Base-by-base conservation (phyloP, 345 rosid genomes). In the Angophora floribunda region DNA sequence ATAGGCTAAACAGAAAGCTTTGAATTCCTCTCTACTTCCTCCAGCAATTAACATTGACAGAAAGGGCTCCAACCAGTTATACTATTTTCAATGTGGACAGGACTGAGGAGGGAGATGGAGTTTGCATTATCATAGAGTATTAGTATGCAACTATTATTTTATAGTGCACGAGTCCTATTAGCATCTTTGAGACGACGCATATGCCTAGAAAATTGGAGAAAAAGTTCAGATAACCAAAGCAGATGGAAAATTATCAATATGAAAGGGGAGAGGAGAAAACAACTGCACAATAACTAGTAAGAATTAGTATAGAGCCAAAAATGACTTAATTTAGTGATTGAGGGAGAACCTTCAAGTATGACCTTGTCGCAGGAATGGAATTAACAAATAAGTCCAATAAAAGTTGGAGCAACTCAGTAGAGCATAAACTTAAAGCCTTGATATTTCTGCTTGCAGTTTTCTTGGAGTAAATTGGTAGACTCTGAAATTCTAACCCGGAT, bases 371-470 rank as follows among this genome's bases (percentile, higher is more conserved):
- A 82, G 92, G 87, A 88, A 44, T 70, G 85, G 97, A 95, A 90
- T 88, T 89, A 87, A 95, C 89, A 89, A 93, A 94, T 85, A 92
- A 89, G 90, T 95, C 94, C 51, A 86, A 92, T 86, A 97, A 92
- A 93, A 95, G 91, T 91, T 91, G 97, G 88, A 96, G 96, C 93
- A 97, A 87, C 92, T 92, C 95, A 47, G 92, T 15, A 9, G 99
- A 95, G 89, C 91, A 91, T 86, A 96, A 94, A 84, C 97, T 93
- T 88, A 97, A 86, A 90, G 95, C 94, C 91, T 88, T 94, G 89
- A 95, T 91, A 92, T 96, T 96, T 91, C 89, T 96, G 16, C 87
- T 86, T 55, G 99, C 98, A 91, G 86, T 91, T 91, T 96, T 96
- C 88, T 92, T 93, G 22, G 99, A 92, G 91, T 96, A 96, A 65